Evolutionary conservation across 169 alveolate species (phyloP).

Genomic region (Cryptosporidium sp.): DNA sequence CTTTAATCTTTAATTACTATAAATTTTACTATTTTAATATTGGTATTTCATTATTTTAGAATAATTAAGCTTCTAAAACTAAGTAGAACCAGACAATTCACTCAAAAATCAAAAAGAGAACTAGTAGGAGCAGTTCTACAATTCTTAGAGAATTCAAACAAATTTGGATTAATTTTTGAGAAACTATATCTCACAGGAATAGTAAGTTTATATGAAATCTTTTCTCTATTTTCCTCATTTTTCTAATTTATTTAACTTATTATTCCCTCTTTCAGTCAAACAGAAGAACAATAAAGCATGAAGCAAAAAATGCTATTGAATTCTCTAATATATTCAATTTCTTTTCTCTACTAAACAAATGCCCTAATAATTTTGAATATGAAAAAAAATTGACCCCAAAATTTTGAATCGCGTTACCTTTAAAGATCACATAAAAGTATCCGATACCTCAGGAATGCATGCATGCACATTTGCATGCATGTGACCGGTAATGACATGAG

Average conservation of each 20-base stretch:
- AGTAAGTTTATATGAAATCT: neutral
- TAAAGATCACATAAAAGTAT: neutral
- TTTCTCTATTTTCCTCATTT: too few relatives aligned
- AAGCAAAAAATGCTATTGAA: constrained; percentile 17
- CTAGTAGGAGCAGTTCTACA: constrained; percentile 38
- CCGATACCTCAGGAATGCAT: neutral
- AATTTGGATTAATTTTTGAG: constrained; percentile 24
- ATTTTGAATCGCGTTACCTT: neutral
- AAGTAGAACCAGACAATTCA: constrained; percentile 1
- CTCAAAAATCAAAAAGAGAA: constrained; percentile 19
- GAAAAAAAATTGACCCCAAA: neutral
- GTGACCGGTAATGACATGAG: neutral
- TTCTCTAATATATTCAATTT: constrained; percentile 20
- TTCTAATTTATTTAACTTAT: too few relatives aligned
- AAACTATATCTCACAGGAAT: neutral
- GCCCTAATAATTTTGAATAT: constrained; percentile 1
- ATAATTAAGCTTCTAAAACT: constrained; percentile 10
- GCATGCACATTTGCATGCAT: neutral
- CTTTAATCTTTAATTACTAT: neutral
- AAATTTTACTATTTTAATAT: too few relatives aligned
- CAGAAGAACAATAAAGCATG: constrained; percentile 9
- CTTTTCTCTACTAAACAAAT: constrained; percentile 25
- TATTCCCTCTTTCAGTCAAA: neutral
- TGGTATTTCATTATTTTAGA: neutral
- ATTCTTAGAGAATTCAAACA: constrained; percentile 28